Evolutionary conservation across 2,329 filamentous ascomycete genomes (phyloP).

Genomic region (Elsinoe australis): DNA sequence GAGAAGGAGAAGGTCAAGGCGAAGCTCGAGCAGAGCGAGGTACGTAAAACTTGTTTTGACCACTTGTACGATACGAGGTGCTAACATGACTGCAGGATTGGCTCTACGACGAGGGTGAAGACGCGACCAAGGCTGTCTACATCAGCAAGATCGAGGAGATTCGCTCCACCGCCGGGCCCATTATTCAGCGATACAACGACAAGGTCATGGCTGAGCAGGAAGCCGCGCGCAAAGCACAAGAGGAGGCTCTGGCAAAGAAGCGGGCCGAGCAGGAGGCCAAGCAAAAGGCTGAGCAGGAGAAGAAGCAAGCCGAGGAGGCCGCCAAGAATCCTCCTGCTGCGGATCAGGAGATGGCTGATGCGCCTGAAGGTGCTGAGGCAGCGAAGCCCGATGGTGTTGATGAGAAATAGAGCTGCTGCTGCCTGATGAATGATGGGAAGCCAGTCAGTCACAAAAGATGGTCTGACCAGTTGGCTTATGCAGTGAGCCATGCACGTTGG

Average conservation of each 20-base stretch:
- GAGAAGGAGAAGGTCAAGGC: conserved; percentile 81
- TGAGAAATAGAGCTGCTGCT: conserved; percentile 3
- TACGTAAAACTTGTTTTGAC: conserved; percentile 38
- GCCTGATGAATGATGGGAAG: neutral
- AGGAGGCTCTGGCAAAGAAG: conserved; percentile 57
- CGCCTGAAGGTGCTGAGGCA: conserved; percentile 36
- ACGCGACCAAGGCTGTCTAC: conserved; percentile 89
- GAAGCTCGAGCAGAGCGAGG: conserved; percentile 79
- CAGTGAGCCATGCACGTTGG: conserved; percentile 11
- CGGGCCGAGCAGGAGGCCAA: conserved; percentile 63
- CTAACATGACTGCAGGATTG: conserved; percentile 61
- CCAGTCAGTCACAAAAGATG: neutral
- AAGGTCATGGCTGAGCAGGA: conserved; percentile 83
- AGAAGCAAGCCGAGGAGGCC: conserved; percentile 45
- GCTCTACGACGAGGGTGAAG: conserved; percentile 95
- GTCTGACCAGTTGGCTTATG: conserved; percentile 12
- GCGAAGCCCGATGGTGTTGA: conserved; percentile 15
- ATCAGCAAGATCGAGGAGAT: conserved; percentile 94
- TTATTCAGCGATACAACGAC: conserved; percentile 91
- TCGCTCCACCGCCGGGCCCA: conserved; percentile 78
- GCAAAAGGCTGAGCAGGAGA: conserved; percentile 64
- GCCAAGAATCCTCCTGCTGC: conserved; percentile 34
- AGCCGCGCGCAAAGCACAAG: conserved; percentile 58
- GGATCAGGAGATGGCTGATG: conserved; percentile 55
- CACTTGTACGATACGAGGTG: neutral